Percentiles rank a stretch among this genome's conserved stretches.
phyloP scores from a whole-genome alignment of 164 flowering plant genomes.

The Magnolia officinalis region DNA sequence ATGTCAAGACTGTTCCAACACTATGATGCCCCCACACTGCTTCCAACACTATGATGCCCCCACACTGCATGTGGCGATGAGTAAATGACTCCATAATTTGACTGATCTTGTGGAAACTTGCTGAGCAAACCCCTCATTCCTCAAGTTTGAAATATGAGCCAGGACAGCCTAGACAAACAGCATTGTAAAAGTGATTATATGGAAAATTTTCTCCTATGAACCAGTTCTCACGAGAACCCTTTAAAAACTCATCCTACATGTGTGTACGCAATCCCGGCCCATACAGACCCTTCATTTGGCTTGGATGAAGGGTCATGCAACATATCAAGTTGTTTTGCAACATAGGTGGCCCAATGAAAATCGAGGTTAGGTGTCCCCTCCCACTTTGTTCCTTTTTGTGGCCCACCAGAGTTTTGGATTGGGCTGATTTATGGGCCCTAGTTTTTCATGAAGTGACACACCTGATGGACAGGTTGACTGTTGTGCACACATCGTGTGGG shows the following conservation, averaged over 20 bases:
- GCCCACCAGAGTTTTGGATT: neutral
- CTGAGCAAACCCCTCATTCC: conserved; percentile 39
- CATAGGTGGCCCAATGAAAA: neutral
- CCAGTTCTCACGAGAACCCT: neutral
- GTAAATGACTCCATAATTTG: conserved; percentile 34
- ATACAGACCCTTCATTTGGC: too few species aligned
- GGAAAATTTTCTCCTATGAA: neutral
- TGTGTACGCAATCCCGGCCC: too few species aligned
- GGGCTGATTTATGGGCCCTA: too few species aligned
- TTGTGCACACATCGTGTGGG: too few species aligned
- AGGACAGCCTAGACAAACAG: conserved; percentile 59
- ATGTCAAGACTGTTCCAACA: conserved; percentile 1
- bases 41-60: conserved; percentile 28
- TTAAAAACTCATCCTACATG: too few species aligned
- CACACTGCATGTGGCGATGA: conserved; percentile 26
- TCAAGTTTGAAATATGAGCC: conserved; percentile 55
- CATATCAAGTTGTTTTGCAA: neutral
- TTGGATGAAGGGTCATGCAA: too few species aligned
- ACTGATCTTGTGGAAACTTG: conserved; percentile 39
- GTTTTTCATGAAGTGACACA: too few species aligned
- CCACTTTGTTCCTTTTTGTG: neutral
- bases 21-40: conserved; percentile 34
- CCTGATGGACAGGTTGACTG: too few species aligned
- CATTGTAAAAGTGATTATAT: neutral
- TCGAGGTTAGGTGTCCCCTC: neutral